These are phyloP conservation scores for Neonothopanus nambi DNA, from an alignment of 1,284 basidiomycete genomes.

Conservation along the genomic window DNA sequence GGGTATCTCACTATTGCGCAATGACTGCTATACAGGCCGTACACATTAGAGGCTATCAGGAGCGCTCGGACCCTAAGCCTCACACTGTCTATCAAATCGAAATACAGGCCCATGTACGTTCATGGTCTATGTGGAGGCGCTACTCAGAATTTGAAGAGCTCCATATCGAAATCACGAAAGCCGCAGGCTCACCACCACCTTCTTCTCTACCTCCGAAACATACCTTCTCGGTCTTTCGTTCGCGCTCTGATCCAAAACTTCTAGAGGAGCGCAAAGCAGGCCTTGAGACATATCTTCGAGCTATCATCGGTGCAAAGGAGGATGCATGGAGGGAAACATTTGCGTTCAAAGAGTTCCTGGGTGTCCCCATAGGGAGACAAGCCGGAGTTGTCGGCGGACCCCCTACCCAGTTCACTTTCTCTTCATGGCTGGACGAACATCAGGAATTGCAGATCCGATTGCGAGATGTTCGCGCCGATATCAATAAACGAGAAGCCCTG, in stretches of 20 bases:
- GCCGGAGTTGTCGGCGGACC: constrained; percentile 31
- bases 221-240: constrained; percentile 62
- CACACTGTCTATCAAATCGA: constrained; percentile 82
- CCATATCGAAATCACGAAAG: constrained; percentile 76
- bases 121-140: constrained; percentile 91
- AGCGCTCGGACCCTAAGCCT: constrained; percentile 64
- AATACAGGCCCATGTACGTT: constrained; percentile 79
- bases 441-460: constrained; percentile 71
- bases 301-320: constrained; percentile 81
- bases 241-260: constrained; percentile 48
- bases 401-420: constrained; percentile 59
- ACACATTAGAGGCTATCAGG: constrained; percentile 66
- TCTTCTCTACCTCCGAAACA: constrained; percentile 81
- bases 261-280: constrained; percentile 74
- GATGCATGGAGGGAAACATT: constrained; percentile 78
- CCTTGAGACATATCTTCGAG: constrained; percentile 85
- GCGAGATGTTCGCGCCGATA: constrained; percentile 78
- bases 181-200: constrained; percentile 73
- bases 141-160: constrained; percentile 94
- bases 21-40: constrained; percentile 79
- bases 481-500: constrained; percentile 86
- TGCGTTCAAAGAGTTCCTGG: constrained; percentile 86
- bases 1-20: constrained; percentile 10
- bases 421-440: constrained; percentile 87
- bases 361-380: constrained; percentile 70